Percentiles rank a stretch among this genome's conserved stretches.
phyloP scores from a whole-genome alignment of 2,329 filamentous ascomycete genomes.

The Epichloe sp. region DNA sequence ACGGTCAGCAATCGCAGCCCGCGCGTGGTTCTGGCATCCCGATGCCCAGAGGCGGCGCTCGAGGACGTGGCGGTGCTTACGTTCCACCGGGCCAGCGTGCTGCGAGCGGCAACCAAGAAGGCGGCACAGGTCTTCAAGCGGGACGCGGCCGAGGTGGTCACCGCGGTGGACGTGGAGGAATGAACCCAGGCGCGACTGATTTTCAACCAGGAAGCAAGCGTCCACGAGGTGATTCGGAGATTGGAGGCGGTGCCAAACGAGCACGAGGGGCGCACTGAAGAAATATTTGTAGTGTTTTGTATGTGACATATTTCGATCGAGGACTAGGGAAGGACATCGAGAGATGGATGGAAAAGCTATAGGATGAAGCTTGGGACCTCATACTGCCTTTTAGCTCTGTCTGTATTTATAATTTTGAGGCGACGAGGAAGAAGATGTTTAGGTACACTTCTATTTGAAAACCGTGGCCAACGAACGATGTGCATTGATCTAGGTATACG shows the following conservation, averaged over 20 bases:
- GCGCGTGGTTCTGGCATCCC: conserved; percentile 24
- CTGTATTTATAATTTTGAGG: background rate
- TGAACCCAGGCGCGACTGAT: conserved; percentile 41
- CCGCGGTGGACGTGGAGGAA: conserved; percentile 25
- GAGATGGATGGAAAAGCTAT: background rate
- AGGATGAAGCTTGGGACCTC: background rate
- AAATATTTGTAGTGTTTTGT: background rate
- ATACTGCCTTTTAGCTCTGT: background rate
- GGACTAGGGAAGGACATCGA: background rate
- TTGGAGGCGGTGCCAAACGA: conserved; percentile 28
- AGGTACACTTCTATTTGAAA: no score
- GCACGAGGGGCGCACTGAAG: conserved; percentile 26
- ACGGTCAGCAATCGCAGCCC: conserved; percentile 10
- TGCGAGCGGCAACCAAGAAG: conserved; percentile 23
- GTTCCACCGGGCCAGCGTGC: conserved; percentile 24
- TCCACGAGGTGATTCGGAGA: conserved; percentile 38
- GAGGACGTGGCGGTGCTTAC: conserved; percentile 25
- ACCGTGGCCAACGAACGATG: no score
- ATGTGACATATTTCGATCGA: background rate
- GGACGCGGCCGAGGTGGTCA: conserved; percentile 26
- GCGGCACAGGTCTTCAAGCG: conserved; percentile 15
- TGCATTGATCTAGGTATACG: no score
- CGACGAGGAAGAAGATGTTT: background rate
- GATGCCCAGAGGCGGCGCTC: conserved; percentile 27
- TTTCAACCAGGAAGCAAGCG: conserved; percentile 46